phyloP scores from a whole-genome alignment of 1,139 yeast species.

The Kodamaea fungicola region DNA sequence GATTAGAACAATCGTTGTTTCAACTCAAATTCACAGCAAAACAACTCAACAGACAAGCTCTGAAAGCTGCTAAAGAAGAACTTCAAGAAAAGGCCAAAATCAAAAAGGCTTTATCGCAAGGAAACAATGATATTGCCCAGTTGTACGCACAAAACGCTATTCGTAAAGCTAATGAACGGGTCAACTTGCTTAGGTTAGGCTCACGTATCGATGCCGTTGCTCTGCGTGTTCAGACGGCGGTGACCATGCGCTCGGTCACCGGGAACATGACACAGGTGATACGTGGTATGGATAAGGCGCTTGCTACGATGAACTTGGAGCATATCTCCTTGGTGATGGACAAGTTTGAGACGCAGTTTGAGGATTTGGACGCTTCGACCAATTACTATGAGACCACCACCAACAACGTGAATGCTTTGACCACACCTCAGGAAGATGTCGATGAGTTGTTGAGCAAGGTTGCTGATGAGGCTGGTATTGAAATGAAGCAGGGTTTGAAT shows the following conservation, averaged over 20 bases:
- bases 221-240: slow-evolving; percentile 93
- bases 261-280: slow-evolving; percentile 93
- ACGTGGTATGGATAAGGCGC: slow-evolving; percentile 93
- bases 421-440: slow-evolving; percentile 94
- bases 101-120: slow-evolving; percentile 83
- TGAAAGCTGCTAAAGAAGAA: slow-evolving; percentile 88
- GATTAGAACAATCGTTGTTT: slow-evolving; percentile 46
- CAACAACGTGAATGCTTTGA: slow-evolving; percentile 79
- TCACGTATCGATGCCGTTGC: slow-evolving; percentile 96
- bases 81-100: slow-evolving; percentile 82
- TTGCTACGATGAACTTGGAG: slow-evolving; percentile 94
- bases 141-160: slow-evolving; percentile 95
- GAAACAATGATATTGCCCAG: slow-evolving; percentile 89
- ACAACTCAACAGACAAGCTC: slow-evolving; percentile 85
- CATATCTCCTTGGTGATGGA: slow-evolving; percentile 94
- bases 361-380: slow-evolving; percentile 90
- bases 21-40: slow-evolving; percentile 83
- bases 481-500: slow-evolving; percentile 75
- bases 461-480: slow-evolving; percentile 97
- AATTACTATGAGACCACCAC: slow-evolving; percentile 92
- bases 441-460: slow-evolving; percentile 88
- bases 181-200: slow-evolving; percentile 76
- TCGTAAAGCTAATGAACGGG: slow-evolving; percentile 82
- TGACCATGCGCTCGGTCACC: slow-evolving; percentile 91
- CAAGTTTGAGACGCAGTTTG: slow-evolving; percentile 93